Base-by-base conservation (phyloP, 495 filamentous ascomycete species). In the Apiosordaria backusii region DNA sequence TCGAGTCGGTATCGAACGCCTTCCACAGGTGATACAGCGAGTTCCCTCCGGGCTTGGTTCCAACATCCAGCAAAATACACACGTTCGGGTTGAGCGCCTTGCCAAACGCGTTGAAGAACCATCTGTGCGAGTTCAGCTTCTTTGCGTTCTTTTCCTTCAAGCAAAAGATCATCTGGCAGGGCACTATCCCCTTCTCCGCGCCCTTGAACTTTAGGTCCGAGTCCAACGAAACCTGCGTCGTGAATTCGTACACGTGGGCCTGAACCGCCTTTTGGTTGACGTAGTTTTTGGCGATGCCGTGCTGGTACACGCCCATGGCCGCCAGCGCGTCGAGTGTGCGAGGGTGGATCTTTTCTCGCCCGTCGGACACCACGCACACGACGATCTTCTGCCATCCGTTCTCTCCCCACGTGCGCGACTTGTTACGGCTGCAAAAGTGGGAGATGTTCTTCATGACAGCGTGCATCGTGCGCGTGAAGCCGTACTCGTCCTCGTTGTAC, bases 381-480 rank as follows among this genome's bases (percentile, higher is more conserved):
- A 99, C 96, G 70, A 99, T 97, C 82, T 99, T 99, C 79, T 99
- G 91, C 96, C 96, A 99, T 10, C 95, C 96, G 62, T 91, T 86
- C 69, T 97, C 96, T 24, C 96, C 96, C 96, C 96, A 99, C 0
- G 94, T 97, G 15, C 95, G 86, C 3, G 90, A 93, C 77, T 94
- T 96, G 66, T 89, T 89, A 7, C 96, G 89, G 2, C 90, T 92
- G 79, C 94, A 97, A 76, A 99, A 96, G 73, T 99, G 93, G 54
- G 87, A 87, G 73, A 99, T 96, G 71, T 99, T 99, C 71, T 92
- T 90, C 93, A 98, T 98, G 69, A 99, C 88, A 66, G 93, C 96
- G 76, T 98, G 93, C 96, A 99, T 98, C 1, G 96, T 99, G 19
- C 96, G 86, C 9, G 95, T 97, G 71, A 99, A 98, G 71, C 90